Conservation (phyloP, 306 rosid species). For the Cicer cuneatum region DNA sequence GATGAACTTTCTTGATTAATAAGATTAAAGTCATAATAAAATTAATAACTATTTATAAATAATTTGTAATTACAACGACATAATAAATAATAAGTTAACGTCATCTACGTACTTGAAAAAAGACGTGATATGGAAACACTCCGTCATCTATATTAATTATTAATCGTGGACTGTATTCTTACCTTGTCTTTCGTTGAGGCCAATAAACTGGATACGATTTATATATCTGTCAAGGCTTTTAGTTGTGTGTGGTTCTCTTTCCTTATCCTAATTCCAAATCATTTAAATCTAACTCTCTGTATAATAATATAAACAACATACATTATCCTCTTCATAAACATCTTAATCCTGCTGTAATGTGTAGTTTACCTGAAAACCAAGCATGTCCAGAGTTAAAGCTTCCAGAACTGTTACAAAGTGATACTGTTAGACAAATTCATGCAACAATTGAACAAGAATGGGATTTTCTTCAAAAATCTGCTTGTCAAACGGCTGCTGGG, state of each 20-base stretch:
- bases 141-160: too few species aligned
- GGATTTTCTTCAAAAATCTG: constrained; percentile 81
- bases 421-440: constrained; percentile 66
- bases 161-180: constrained; percentile 76
- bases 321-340: constrained; percentile 58
- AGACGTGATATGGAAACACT: too few species aligned
- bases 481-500: constrained; percentile 93
- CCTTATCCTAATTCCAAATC: constrained; percentile 70
- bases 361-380: constrained; percentile 56
- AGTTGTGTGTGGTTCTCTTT: constrained; percentile 98
- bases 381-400: constrained; percentile 77
- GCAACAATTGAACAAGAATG: constrained; percentile 78
- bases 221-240: constrained; percentile 60
- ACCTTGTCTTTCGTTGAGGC: constrained; percentile 64
- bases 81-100: too few species aligned
- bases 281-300: constrained; percentile 39
- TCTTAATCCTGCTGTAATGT: constrained; percentile 66
- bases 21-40: too few species aligned
- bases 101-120: too few species aligned
- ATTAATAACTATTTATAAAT: too few species aligned
- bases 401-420: constrained; percentile 68
- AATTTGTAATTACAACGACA: too few species aligned
- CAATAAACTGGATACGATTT: constrained; percentile 58
- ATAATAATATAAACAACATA: constrained; percentile 46
- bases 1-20: too few species aligned